Evolutionary conservation across 192 early-diverging fungal species (phyloP), one percentile per base, ranked within the genome.

Genomic region (Backusella tuberculispora): DNA sequence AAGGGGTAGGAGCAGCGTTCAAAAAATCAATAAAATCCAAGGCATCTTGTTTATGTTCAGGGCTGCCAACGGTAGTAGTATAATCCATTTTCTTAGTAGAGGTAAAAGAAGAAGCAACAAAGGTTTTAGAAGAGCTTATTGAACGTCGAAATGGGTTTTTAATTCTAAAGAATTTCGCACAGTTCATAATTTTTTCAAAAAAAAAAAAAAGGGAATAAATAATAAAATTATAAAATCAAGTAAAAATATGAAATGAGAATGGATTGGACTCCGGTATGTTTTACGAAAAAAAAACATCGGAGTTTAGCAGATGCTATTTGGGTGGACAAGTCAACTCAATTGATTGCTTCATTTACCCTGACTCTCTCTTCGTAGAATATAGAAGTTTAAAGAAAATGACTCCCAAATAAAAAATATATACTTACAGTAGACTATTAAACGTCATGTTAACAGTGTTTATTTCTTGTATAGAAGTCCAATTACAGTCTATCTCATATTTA

Each of bases 1-100:
- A 99, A 21, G 98, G 98, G 26, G 95, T 97, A 37, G 96, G 97
- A 3, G 92, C 85, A 66, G 92, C 92, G 78, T 97, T 94, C 66
- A 99, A 93, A 88, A 97, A 99, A 72, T 90, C 84, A 41, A 99
- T 76, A 44, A 97, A 96, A 69, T 87, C 88, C 3, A 63, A 14
- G 12, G 85, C 89, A 73, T 77, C 76, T 24, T 15, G 4, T 42
- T 24, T 37, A 50, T 66, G 63, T 10, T 38, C n/a, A 5, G n/a
- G 21, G 14, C 42, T 29, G 44, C 40, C 43, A 6, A 26, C 14
- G 37, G 44, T 8, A 64, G 37, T 44, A 13, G 40, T 43, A 21
- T 67, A 67, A 42, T 67, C 66, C 66, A 67, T 67, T 41, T 43
- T 40, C 41, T 67, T 38, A 5, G 37, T 41, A 41, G 66, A 67